phyloP scores from a whole-genome alignment of 1,139 yeast genomes.

The Pichia cactophila region DNA sequence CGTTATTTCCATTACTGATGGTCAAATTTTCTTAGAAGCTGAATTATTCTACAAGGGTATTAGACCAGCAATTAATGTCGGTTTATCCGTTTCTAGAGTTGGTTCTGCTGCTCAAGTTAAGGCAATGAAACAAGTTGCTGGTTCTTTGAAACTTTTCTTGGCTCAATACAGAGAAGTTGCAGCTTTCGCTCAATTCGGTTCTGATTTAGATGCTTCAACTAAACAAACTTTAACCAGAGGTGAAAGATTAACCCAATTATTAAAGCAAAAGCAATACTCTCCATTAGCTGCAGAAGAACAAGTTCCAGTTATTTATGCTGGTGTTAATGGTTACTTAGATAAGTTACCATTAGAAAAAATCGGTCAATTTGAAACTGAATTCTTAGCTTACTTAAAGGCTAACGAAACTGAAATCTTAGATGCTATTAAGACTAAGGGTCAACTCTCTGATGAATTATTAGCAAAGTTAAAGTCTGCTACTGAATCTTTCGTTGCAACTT shows the following conservation, averaged over 20 bases:
- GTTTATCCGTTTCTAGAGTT: slow-evolving; percentile 99
- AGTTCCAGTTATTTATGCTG: slow-evolving; percentile 98
- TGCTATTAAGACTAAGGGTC: slow-evolving; percentile 85
- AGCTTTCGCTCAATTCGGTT: slow-evolving; percentile 99
- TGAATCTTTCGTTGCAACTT: slow-evolving; percentile 86
- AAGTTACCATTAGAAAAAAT: slow-evolving; percentile 76
- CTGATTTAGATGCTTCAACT: slow-evolving; percentile 99
- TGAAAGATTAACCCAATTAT: slow-evolving; percentile 99
- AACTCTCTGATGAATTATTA: slow-evolving; percentile 80
- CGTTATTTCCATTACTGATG: slow-evolving; percentile 87
- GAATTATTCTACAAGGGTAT: slow-evolving; percentile 99
- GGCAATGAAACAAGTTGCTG: slow-evolving; percentile 99
- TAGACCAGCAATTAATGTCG: slow-evolving; percentile 99
- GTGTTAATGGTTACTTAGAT: slow-evolving; percentile 99
- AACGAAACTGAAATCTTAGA: slow-evolving; percentile 79
- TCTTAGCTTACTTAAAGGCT: slow-evolving; percentile 85
- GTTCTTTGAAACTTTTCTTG: slow-evolving; percentile 99
- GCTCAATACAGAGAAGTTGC: slow-evolving; percentile 99
- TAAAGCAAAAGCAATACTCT: slow-evolving; percentile 94
- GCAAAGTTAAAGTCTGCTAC: slow-evolving; percentile 85
- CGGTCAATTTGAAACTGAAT: slow-evolving; percentile 86
- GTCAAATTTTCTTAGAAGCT: slow-evolving; percentile 40
- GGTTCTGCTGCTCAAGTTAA: slow-evolving; percentile 99
- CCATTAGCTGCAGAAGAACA: slow-evolving; percentile 99
- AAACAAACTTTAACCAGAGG: slow-evolving; percentile 99